A percentile compares a stretch with the other conserved stretches of the same genome.
These are phyloP conservation scores for Quercus suber DNA, from an alignment of 306 rosid species.

Conservation along the genomic window DNA sequence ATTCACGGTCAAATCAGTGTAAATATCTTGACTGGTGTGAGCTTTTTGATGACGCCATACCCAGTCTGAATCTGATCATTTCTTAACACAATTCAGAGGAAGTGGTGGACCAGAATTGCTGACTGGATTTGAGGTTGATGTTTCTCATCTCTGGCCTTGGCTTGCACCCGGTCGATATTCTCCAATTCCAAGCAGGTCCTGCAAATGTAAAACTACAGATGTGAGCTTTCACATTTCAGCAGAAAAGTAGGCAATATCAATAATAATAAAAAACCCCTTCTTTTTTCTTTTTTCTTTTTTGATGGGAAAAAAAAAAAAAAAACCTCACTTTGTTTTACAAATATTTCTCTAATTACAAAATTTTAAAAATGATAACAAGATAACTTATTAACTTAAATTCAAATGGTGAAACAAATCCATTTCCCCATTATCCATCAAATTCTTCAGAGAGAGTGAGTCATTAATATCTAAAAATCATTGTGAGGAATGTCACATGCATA, in stretches of 20 bases:
- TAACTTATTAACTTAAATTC: neutral
- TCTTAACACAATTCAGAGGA: neutral
- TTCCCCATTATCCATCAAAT: neutral
- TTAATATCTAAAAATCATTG: neutral
- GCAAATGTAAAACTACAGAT: constrained; percentile 16
- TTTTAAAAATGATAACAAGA: neutral
- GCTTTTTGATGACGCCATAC: neutral
- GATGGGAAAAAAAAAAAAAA: no score
- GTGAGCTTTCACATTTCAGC: neutral
- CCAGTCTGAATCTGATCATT: neutral
- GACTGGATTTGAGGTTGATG: constrained; percentile 1
- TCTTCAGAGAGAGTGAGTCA: neutral
- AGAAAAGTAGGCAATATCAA: neutral
- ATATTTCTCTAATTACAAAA: neutral
- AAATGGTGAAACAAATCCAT: neutral
- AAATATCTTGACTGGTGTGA: neutral
- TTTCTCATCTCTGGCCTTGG: constrained; percentile 37
- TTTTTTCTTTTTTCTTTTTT: no score
- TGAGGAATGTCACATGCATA: neutral
- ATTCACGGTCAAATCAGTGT: neutral
- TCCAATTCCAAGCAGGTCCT: constrained; percentile 95
- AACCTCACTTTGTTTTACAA: neutral
- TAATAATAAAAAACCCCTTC: neutral
- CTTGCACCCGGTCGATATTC: constrained; percentile 78
- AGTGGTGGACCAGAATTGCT: neutral